phyloP scores from a whole-genome alignment of 768 basidiomycete species.

The Suillus luteus region DNA sequence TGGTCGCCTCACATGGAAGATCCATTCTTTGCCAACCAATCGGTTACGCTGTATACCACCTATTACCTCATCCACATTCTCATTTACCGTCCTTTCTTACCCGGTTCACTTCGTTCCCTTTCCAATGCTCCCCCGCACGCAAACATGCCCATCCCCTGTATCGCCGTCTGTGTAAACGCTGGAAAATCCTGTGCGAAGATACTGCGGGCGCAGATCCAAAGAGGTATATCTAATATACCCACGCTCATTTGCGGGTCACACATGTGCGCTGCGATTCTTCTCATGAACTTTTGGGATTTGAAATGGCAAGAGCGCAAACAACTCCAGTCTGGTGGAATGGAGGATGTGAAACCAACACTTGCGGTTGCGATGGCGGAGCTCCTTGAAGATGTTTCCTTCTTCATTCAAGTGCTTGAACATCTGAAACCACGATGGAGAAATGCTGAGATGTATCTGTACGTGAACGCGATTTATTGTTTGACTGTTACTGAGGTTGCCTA shows the following conservation, averaged over 20 bases:
- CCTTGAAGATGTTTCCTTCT: conserved; percentile 31
- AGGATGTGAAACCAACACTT: conserved; percentile 34
- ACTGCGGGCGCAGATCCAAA: conserved; percentile 50
- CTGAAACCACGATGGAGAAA: conserved; percentile 33
- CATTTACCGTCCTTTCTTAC: conserved; percentile 71
- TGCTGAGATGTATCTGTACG: conserved; percentile 40
- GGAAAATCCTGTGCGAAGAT: conserved; percentile 63
- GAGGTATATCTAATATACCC: conserved; percentile 46
- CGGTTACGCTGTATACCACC: conserved; percentile 54
- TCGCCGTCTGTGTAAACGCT: conserved; percentile 60
- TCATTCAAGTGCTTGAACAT: conserved; percentile 30
- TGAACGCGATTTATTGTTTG: conserved; percentile 11
- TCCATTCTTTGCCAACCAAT: conserved; percentile 52
- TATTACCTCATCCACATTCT: conserved; percentile 69
- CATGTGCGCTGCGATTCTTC: conserved; percentile 51
- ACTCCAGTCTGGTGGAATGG: conserved; percentile 22
- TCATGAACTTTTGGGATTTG: conserved; percentile 61
- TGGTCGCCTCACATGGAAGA: conserved; percentile 60
- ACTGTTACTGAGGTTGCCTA: conserved; percentile 37
- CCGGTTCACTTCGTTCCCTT: conserved; percentile 35
- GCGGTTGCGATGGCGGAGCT: conserved; percentile 32
- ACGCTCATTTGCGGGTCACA: conserved; percentile 48
- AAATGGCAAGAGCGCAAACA: conserved; percentile 47
- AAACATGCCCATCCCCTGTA: conserved; percentile 48
- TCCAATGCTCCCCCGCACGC: conserved; percentile 26